Percentiles rank a stretch among this genome's conserved stretches.
Evolutionary conservation across 441 rosid species (phyloP).

Genomic region (Dalechampia spathulata): DNA sequence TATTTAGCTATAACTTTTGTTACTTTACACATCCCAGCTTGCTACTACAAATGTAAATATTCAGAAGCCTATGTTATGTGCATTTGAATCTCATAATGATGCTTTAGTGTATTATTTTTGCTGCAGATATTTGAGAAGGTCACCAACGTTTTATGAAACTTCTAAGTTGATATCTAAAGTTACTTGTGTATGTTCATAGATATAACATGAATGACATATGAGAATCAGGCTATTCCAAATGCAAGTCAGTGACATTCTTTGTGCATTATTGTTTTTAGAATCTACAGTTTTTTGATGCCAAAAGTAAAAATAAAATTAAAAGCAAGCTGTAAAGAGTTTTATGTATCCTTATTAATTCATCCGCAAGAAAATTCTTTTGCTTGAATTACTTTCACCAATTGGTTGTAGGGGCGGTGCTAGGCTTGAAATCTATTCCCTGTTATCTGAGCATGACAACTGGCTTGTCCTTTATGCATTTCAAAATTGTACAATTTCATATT

Average conservation of each 20-base stretch:
- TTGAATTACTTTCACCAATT: neutral
- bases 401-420: too few species aligned
- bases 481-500: neutral
- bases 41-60: neutral
- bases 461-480: neutral
- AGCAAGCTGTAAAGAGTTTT: neutral
- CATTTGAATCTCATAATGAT: neutral
- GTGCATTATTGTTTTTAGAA: neutral
- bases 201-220: too few species aligned
- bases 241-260: too few species aligned
- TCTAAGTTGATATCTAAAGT: neutral
- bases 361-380: neutral
- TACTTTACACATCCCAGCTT: neutral
- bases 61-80: neutral
- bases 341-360: neutral
- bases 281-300: neutral
- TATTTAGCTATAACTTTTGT: neutral
- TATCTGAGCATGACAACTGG: too few species aligned
- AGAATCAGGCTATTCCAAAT: too few species aligned
- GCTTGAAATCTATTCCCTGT: too few species aligned
- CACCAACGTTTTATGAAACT: neutral
- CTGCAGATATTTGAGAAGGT: neutral
- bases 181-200: too few species aligned
- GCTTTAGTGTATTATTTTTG: neutral
- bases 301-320: neutral